Conservation (phyloP, 139 green algal species). For the Chlamydomonas sphaeroides region DNA sequence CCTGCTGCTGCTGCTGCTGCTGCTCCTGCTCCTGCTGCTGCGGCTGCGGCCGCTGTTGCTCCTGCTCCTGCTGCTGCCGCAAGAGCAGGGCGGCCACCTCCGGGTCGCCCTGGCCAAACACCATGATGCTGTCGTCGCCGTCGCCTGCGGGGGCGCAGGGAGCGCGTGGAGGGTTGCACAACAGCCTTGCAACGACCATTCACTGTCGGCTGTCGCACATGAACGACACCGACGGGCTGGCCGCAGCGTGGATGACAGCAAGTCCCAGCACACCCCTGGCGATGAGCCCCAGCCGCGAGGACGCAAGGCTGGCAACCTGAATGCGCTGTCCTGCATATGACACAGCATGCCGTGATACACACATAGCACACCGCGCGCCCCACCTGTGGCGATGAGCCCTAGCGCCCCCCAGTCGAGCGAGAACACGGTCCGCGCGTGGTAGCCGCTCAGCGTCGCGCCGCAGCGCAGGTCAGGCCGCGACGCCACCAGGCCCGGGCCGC, state of each 20-base stretch:
- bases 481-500: neutral
- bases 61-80: neutral
- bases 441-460: slow-evolving; percentile 66
- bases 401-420: slow-evolving; percentile 76
- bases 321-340: no score
- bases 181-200: neutral
- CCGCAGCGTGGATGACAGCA: no score
- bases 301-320: no score
- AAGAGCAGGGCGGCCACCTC: neutral
- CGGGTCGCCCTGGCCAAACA: slow-evolving; percentile 62
- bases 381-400: slow-evolving; percentile 75
- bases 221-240: no score
- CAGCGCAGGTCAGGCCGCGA: slow-evolving; percentile 45
- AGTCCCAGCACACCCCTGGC: no score
- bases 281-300: no score
- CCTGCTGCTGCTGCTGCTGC: neutral
- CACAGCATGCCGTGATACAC: no score
- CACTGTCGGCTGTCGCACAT: neutral
- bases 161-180: neutral
- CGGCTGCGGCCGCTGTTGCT: slow-evolving; percentile 1
- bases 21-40: neutral
- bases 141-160: slow-evolving; percentile 52
- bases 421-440: slow-evolving; percentile 83
- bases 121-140: slow-evolving; percentile 75
- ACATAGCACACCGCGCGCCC: no score